Evolutionary conservation across 2,329 filamentous ascomycete species (phyloP).

Genomic region (Neospermospora avenae): DNA sequence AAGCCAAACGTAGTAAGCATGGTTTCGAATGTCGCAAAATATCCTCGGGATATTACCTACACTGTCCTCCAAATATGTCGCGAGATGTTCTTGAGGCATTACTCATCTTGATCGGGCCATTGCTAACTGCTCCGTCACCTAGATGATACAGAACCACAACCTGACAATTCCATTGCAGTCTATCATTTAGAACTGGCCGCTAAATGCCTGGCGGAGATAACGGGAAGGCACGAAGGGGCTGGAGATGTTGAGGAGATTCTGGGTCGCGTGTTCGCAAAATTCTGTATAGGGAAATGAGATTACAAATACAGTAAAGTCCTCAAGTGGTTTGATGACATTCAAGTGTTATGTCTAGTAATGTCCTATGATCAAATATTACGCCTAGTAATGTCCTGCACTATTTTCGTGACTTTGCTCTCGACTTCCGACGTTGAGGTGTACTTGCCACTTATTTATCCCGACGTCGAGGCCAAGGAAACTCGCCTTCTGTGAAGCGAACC

Average conservation of each 20-base stretch:
- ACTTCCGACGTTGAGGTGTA: no score
- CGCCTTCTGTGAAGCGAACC: no score
- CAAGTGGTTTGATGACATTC: not conserved
- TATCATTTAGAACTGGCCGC: constrained; percentile 83
- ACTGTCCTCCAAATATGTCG: no score
- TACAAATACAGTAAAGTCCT: not conserved
- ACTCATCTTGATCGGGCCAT: no score
- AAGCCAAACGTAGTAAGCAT: constrained; percentile 45
- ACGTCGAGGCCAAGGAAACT: no score
- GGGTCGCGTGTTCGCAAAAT: constrained; percentile 96
- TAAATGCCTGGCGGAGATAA: constrained; percentile 78
- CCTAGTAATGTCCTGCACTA: not conserved
- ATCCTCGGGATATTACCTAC: no score
- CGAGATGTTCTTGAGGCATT: no score
- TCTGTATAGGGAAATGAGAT: constrained; percentile 33
- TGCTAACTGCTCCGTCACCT: no score
- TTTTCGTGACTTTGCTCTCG: not conserved
- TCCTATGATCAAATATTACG: not conserved
- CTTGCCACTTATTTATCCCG: no score
- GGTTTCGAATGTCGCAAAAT: no score
- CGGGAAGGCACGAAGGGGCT: constrained; percentile 68
- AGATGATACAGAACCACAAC: constrained; percentile 35
- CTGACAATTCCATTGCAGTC: constrained; percentile 86
- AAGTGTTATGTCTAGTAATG: no score
- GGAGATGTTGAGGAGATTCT: constrained; percentile 94